Evolutionary conservation across 805 yeast genomes (phyloP), one percentile per base, ranked within the genome.

Genomic region (Zygosaccharomyces rouxii): DNA sequence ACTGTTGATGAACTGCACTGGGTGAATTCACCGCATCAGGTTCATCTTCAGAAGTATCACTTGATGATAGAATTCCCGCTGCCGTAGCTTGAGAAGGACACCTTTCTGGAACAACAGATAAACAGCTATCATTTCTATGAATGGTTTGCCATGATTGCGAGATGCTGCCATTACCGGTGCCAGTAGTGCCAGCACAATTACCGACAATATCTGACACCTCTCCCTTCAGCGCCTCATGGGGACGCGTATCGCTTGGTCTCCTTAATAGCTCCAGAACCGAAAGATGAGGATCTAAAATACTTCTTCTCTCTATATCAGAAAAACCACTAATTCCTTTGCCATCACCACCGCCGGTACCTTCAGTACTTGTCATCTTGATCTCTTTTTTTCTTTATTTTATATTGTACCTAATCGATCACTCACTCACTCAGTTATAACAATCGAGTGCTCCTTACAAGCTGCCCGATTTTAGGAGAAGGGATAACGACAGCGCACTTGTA

Each of bases 1-100:
- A 45, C 26, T 38, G 44, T 30, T 39, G 45, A 25, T 44, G 48
- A 35, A 38, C 45, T 7, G 45, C 47, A 21, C 52, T 44, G 11
- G 55, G 55, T 14, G 58, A 51, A 30, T 38, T 37, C 18, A 44
- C 41, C 16, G 38, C 42, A 29, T 59, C 63, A 1, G 51, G 48
- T 31, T 62, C 69, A 40, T 63, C 69, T 26, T 63, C 67, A n/a
- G 69, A 62, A 7, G 65, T 63, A 39, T 63, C 68, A 35, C 64
- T 60, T 13, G 61, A 57, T 1, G 66, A 63, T 19, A 59, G 49
- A 13, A 56, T 48, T 18, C 61, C 59, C 3, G 54, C 55, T 13
- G 51, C 49, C n/a, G 52, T 47, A 30, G 55, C 51, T 22, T 54
- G 53, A 10, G 58, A 57, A 9, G 62, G 49, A 35, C 54, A 53